Base-by-base conservation (phyloP, 2,329 filamentous ascomycete genomes). In the Aspergillus pseudoglaucus region DNA sequence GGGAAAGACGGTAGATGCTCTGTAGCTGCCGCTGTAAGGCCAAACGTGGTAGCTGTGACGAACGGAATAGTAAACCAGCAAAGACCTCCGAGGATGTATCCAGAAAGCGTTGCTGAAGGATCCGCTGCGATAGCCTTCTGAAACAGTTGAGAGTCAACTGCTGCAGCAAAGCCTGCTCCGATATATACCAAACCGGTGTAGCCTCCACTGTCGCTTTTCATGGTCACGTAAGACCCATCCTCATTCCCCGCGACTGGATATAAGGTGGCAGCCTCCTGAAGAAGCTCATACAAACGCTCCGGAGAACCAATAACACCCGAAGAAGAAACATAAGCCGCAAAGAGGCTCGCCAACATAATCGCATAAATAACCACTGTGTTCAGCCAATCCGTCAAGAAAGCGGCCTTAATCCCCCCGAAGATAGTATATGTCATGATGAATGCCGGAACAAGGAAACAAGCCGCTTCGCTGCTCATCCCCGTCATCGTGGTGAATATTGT, bases 31-130 rank as follows among this genome's bases (percentile, higher is more conserved):
- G 87, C 88, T 1, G 87, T 79, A 4, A 95, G 78, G 27, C 90
- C 90, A 82, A 95, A 87, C 1, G 90, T 95, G 0, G 88, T 95
- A 1, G 90, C 88, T 2, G 83, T 87, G 9, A 95, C 76, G 86
- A 88, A 95, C 0, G 90, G 90, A 46, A 96, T 94, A 1, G 90
- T 90, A 58, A 95, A 95, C 90, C 90, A 95, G 43, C 81, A 84
- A 1, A 95, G 77, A 17, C 90, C 90, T 5, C 90, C 90, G 52
- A 91, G 79, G 46, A 95, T 84, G 62, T 95, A 95, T 15, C 90
- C 90, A 0, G 90, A 90, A 2, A 96, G 80, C 0, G 90, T 90
- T 51, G 91, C 83, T 0, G 91, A 85, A 1, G 89, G 89, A 18
- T 83, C 85, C 0, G 90, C 90, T 5, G 90, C 88, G 59, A 95